These are phyloP conservation scores for Blastobotrys illinoisensis DNA, from an alignment of 1,139 yeast genomes.

Conservation along the genomic window DNA sequence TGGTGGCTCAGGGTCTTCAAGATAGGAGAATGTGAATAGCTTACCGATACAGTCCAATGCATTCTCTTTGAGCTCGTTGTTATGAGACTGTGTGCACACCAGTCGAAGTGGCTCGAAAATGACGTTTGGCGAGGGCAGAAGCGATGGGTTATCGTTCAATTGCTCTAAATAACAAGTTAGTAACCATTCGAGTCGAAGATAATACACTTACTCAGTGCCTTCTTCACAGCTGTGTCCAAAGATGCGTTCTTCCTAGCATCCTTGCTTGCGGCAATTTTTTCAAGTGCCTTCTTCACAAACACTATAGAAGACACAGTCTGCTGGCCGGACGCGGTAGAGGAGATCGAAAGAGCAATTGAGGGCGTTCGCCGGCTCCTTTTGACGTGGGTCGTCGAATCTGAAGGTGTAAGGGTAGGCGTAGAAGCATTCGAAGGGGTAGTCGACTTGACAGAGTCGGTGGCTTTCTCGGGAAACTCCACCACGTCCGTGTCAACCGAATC, in stretches of 20 bases:
- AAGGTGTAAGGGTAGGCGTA: not conserved
- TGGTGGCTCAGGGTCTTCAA: conserved; percentile 46
- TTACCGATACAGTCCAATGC: conserved; percentile 65
- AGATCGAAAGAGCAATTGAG: conserved; percentile 29
- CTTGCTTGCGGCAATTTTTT: conserved; percentile 41
- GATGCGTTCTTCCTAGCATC: conserved; percentile 46
- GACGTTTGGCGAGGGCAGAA: conserved; percentile 40
- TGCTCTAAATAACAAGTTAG: conserved; percentile 17
- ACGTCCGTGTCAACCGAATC: not conserved
- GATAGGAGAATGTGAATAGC: conserved; percentile 56
- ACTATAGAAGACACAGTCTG: conserved; percentile 33
- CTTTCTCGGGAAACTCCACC: not conserved
- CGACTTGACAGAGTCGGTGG: not conserved
- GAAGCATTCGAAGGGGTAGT: conserved; percentile 1
- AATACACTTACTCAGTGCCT: conserved; percentile 35
- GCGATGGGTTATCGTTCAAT: conserved; percentile 22
- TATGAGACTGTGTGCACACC: conserved; percentile 50
- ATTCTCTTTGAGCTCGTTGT: conserved; percentile 46
- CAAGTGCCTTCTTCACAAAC: conserved; percentile 46
- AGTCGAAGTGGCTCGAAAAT: conserved; percentile 58
- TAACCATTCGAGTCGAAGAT: not conserved
- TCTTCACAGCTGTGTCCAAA: conserved; percentile 39
- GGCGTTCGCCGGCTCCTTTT: conserved; percentile 23
- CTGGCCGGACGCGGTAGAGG: conserved; percentile 26
- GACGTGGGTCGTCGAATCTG: not conserved